Base-by-base conservation (phyloP, 371 early-diverging fungal species). In the Capillidium heterosporum region DNA sequence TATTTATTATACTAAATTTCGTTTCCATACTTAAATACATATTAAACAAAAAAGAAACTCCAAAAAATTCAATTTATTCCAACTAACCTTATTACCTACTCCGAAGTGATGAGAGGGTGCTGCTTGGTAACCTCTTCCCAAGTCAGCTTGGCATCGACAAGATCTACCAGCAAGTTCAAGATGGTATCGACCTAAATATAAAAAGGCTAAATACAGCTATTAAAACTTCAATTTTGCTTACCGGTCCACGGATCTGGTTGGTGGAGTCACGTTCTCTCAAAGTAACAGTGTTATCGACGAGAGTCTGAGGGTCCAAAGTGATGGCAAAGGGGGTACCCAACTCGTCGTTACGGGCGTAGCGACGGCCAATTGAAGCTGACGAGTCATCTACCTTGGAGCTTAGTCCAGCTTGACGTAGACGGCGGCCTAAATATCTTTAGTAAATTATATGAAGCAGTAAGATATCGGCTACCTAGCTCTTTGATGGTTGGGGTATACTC, bases 341-440 rank as follows among this genome's bases (percentile, higher is more conserved):
- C 71, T 99, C 99, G 73, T 99, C 99, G 68, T 91, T 93, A 61
- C 95, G 87, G 11, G 98, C 79, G 71, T 99, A 99, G 63, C 98
- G 86, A 62, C 89, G 87, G 57, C 99, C 99, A 64, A 99, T 98
- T 19, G 95, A 81, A 2, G 83, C 78, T 49, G 87, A 82, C 41
- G 87, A 83, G 61, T 90, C 92, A 65, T 95, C 98, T 19, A 91
- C 76, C 60, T 85, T 82, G 39, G 78, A 82, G 41, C 87, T 74
- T 21, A 91, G 70, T 39, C 81, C 82, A 40, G 49, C 56, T 13
- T 68, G 59, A 55, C 89, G 82, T 44, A 90, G 74, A 31, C 60
- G 60, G 28, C 71, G 58, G 17, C 78, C 81, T 50, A 63, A 65
- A 47, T 51, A 35, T 32, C 26, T 42, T 41, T 50, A 15, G 1